phyloP scores from a whole-genome alignment of 2,329 filamentous ascomycete genomes.

The Pyricularia sp. region DNA sequence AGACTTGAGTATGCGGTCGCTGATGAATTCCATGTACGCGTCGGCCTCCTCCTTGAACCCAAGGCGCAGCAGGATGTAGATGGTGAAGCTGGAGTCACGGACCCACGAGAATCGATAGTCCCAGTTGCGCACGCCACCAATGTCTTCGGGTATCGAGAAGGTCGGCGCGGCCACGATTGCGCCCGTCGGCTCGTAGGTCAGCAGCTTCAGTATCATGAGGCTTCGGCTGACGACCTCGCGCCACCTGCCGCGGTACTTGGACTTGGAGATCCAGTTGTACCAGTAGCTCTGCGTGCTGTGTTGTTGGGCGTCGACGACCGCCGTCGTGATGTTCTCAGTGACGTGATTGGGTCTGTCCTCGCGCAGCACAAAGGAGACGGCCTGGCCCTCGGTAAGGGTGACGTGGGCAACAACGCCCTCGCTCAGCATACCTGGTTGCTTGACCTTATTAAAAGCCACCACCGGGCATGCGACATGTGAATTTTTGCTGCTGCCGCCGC shows the following conservation, averaged over 20 bases:
- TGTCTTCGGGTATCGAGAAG: slow-evolving; percentile 63
- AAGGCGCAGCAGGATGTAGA: slow-evolving; percentile 64
- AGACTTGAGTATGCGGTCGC: slow-evolving; percentile 51
- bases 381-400: slow-evolving; percentile 50
- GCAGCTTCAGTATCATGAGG: slow-evolving; percentile 60
- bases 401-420: slow-evolving; percentile 51
- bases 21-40: slow-evolving; percentile 68
- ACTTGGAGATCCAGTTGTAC: slow-evolving; percentile 60
- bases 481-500: neutral
- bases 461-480: slow-evolving; percentile 27
- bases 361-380: slow-evolving; percentile 55
- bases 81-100: slow-evolving; percentile 62
- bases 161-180: slow-evolving; percentile 66
- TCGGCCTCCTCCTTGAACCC: slow-evolving; percentile 66
- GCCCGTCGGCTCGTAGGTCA: slow-evolving; percentile 67
- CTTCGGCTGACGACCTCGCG: slow-evolving; percentile 58
- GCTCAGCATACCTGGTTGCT: slow-evolving; percentile 38
- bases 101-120: slow-evolving; percentile 72
- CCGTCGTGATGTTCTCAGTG: slow-evolving; percentile 42
- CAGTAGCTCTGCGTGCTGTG: slow-evolving; percentile 59
- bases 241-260: slow-evolving; percentile 59
- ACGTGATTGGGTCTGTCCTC: slow-evolving; percentile 46
- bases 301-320: slow-evolving; percentile 48
- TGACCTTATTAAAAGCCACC: slow-evolving; percentile 41
- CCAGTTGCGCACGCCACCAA: slow-evolving; percentile 54